Evolutionary conservation across 2,329 filamentous ascomycete species (phyloP).

Genomic region (Zalaria sp.): DNA sequence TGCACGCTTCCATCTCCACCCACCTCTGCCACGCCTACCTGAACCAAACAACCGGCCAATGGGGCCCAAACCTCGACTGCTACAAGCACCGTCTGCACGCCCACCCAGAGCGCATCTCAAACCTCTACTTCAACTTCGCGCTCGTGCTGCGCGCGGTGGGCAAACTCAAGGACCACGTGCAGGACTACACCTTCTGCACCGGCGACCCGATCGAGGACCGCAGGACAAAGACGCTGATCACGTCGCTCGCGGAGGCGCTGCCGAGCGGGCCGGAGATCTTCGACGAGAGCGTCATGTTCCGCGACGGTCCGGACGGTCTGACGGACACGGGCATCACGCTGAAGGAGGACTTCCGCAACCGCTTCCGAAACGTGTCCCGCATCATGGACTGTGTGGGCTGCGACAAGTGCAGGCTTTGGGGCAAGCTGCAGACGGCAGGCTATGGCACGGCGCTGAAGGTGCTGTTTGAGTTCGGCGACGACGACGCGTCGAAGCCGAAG

Average conservation of each 20-base stretch:
- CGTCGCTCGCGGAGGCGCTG: slow-evolving; percentile 58
- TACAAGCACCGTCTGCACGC: slow-evolving; percentile 76
- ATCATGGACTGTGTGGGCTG: slow-evolving; percentile 98
- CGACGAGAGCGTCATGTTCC: slow-evolving; percentile 92
- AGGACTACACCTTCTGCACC: slow-evolving; percentile 81
- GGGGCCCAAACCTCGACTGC: slow-evolving; percentile 81
- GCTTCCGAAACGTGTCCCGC: slow-evolving; percentile 90
- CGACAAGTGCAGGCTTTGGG: slow-evolving; percentile 97
- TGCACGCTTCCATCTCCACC: slow-evolving; percentile 95
- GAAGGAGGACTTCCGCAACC: slow-evolving; percentile 94
- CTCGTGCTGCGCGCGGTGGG: slow-evolving; percentile 82
- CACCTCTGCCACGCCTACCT: slow-evolving; percentile 94
- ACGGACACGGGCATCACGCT: slow-evolving; percentile 47
- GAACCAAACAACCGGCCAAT: slow-evolving; percentile 86
- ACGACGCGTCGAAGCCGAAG: slow-evolving; percentile 38
- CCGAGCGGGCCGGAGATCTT: slow-evolving; percentile 63
- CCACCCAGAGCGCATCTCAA: slow-evolving; percentile 83
- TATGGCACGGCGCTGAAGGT: slow-evolving; percentile 94
- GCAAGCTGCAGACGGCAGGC: slow-evolving; percentile 87
- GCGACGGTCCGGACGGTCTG: slow-evolving; percentile 27
- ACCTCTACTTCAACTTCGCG: slow-evolving; percentile 98
- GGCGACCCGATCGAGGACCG: slow-evolving; percentile 69
- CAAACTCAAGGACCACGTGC: slow-evolving; percentile 72
- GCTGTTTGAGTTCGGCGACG: slow-evolving; percentile 79
- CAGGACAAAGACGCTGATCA: slow-evolving; percentile 67